phyloP scores from a whole-genome alignment of 2,329 filamentous ascomycete genomes.

The Epichloe gansuensis region DNA sequence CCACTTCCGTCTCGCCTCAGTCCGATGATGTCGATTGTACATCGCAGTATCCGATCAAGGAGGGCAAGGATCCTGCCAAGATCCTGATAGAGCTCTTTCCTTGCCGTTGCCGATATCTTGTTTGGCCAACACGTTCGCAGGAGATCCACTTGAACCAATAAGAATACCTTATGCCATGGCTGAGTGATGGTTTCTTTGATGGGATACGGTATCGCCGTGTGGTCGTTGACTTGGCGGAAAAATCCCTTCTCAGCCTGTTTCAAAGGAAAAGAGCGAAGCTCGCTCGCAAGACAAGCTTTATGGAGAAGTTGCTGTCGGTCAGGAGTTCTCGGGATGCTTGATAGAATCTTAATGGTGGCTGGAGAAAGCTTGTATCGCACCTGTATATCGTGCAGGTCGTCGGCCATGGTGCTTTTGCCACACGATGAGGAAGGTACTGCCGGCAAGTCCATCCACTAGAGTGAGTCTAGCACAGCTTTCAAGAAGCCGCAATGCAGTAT shows the following conservation, averaged over 20 bases:
- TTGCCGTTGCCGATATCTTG: slow-evolving; percentile 24
- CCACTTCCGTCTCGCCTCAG: slow-evolving; percentile 48
- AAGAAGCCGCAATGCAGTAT: background rate
- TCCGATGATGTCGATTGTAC: slow-evolving; percentile 27
- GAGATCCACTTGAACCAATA: slow-evolving; percentile 63
- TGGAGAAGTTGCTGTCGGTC: slow-evolving; percentile 23
- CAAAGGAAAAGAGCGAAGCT: slow-evolving; percentile 26
- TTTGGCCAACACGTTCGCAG: slow-evolving; percentile 48
- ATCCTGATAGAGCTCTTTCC: slow-evolving; percentile 22
- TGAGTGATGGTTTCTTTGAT: slow-evolving; percentile 34
- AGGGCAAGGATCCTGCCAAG: slow-evolving; percentile 19
- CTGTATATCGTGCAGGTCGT: slow-evolving; percentile 17
- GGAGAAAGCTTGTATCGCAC: slow-evolving; percentile 22
- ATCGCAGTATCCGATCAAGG: slow-evolving; percentile 24
- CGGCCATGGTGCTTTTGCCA: background rate
- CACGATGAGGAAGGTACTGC: background rate
- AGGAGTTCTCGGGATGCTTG: slow-evolving; percentile 14
- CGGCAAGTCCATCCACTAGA: background rate
- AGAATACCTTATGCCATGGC: slow-evolving; percentile 60
- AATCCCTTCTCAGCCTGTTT: slow-evolving; percentile 22
- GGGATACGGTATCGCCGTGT: slow-evolving; percentile 26
- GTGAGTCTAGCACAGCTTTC: background rate
- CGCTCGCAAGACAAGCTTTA: slow-evolving; percentile 25
- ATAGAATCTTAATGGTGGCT: slow-evolving; percentile 20
- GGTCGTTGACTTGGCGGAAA: slow-evolving; percentile 27